Evolutionary conservation across 768 basidiomycete species (phyloP).

Genomic region (Tephrocybe rancida): DNA sequence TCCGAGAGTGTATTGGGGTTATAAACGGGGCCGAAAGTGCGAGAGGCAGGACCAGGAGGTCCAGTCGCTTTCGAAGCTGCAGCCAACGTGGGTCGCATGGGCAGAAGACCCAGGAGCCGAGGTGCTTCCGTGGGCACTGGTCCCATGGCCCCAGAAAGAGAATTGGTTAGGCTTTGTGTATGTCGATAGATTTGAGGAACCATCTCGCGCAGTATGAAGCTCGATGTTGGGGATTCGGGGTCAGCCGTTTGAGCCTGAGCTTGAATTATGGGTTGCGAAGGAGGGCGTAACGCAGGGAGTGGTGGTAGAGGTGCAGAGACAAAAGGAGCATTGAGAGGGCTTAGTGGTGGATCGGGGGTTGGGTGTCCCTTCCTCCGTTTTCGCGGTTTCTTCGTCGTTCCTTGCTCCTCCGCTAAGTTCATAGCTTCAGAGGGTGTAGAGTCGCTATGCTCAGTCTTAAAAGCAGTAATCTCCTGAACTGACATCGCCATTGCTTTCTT

Average conservation of each 20-base stretch:
- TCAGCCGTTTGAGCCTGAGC: conserved; percentile 3
- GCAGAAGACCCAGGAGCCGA: too few relatives aligned
- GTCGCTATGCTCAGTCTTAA: conserved; percentile 15
- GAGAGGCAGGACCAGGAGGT: too few relatives aligned
- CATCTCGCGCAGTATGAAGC: conserved; percentile 18
- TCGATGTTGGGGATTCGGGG: conserved; percentile 3
- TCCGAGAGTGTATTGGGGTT: too few relatives aligned
- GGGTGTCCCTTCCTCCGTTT: conserved; percentile 1
- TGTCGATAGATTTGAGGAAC: conserved; percentile 11
- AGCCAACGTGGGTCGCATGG: too few relatives aligned
- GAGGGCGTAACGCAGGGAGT: neutral
- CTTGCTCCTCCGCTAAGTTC: neutral
- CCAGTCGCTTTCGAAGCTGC: too few relatives aligned
- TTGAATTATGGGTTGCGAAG: neutral
- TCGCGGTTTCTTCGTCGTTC: neutral
- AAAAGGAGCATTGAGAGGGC: conserved; percentile 8
- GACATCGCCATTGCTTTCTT: conserved; percentile 1
- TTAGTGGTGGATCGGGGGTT: neutral
- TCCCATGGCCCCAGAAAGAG: neutral
- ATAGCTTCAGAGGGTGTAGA: neutral
- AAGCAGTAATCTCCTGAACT: conserved; percentile 9
- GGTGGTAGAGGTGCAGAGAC: conserved; percentile 4
- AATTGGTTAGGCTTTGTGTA: neutral
- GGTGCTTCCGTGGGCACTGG: neutral
- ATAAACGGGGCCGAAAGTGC: too few relatives aligned